Conservation (phyloP, 305 asterid genomes). For the Fraxinus sp. region DNA sequence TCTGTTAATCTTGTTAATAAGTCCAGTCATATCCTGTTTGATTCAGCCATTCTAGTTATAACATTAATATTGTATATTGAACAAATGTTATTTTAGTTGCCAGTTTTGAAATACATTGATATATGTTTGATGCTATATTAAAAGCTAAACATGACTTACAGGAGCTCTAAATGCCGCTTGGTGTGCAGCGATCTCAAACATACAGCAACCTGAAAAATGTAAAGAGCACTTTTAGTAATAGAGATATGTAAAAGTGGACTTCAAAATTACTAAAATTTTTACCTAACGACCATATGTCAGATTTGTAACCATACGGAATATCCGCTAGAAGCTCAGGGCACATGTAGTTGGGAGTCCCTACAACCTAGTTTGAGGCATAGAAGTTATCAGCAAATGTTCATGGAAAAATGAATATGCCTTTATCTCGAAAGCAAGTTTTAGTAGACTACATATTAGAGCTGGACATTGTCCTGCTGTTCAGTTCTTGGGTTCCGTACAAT, state of each 20-base stretch:
- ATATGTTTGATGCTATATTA: not conserved
- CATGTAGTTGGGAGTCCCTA: constrained; percentile 78
- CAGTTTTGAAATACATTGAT: not conserved
- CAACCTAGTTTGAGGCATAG: constrained; percentile 50
- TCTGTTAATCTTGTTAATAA: constrained; percentile 87
- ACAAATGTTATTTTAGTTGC: not conserved
- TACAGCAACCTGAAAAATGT: constrained; percentile 63
- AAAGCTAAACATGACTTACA: constrained; percentile 41
- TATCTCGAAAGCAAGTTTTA: not conserved
- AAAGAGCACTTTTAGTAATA: not conserved
- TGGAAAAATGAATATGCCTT: not conserved
- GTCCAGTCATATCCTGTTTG: constrained; percentile 82
- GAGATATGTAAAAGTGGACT: not conserved
- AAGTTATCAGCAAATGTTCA: not conserved
- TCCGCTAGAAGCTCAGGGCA: constrained; percentile 90
- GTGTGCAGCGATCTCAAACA: constrained; percentile 97
- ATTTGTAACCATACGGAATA: constrained; percentile 82
- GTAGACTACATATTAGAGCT: not conserved
- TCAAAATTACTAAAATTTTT: constrained; percentile 2
- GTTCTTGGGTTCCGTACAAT: not conserved
- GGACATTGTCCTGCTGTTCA: not conserved
- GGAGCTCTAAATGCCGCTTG: constrained; percentile 91
- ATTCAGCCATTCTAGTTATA: constrained; percentile 18
- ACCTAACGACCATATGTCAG: constrained; percentile 98
- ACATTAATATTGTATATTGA: not conserved